Conservation (phyloP, 345 rosid genomes). For the Raphanus sativus region DNA sequence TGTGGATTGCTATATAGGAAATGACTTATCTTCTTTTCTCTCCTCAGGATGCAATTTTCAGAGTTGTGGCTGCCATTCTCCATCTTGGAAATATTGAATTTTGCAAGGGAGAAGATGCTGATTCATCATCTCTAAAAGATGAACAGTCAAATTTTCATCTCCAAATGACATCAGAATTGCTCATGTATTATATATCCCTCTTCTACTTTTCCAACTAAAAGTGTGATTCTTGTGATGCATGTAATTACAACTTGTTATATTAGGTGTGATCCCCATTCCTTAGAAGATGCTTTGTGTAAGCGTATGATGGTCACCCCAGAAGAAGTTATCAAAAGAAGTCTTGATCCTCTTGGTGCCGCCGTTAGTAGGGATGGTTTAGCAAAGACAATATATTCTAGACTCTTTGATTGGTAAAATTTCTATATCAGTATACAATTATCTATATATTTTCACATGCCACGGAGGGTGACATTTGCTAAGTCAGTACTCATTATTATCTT, state of each 20-base stretch:
- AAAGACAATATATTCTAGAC: conserved; percentile 78
- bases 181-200: conserved; percentile 49
- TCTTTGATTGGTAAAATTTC: conserved; percentile 74
- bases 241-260: conserved; percentile 18
- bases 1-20: conserved; percentile 5
- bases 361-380: conserved; percentile 90
- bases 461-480: conserved; percentile 6
- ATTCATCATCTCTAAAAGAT: conserved; percentile 64
- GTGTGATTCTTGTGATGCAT: conserved; percentile 3
- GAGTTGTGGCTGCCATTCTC: conserved; percentile 85
- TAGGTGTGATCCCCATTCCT: conserved; percentile 70
- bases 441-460: not conserved
- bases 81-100: conserved; percentile 87
- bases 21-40: conserved; percentile 15
- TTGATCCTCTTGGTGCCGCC: conserved; percentile 69
- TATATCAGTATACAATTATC: conserved; percentile 5
- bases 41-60: conserved; percentile 73
- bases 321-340: conserved; percentile 81
- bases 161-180: conserved; percentile 73
- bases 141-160: conserved; percentile 70
- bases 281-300: conserved; percentile 79
- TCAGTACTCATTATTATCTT: conserved; percentile 21
- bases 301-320: conserved; percentile 84
- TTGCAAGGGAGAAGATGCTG: conserved; percentile 60
- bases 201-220: conserved; percentile 19